phyloP scores from a whole-genome alignment of 306 rosid genomes.

The Cucumis melo region DNA sequence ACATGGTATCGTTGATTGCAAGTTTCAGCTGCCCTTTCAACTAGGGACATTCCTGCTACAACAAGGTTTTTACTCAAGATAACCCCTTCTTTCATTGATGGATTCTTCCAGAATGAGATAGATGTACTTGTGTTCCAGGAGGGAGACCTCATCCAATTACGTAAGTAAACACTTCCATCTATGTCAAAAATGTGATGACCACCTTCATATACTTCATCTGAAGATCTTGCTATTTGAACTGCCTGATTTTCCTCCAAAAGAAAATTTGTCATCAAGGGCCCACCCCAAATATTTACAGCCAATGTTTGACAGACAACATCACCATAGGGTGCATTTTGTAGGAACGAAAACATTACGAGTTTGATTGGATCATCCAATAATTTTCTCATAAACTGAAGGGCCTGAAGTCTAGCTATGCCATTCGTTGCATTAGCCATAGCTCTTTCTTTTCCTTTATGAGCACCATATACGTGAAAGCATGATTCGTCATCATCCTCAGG shows the following conservation, averaged over 20 bases:
- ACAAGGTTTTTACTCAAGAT: constrained; percentile 71
- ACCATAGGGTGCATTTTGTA: constrained; percentile 59
- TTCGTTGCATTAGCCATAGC: constrained; percentile 56
- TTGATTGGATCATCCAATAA: constrained; percentile 75
- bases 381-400: constrained; percentile 69
- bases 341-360: constrained; percentile 74
- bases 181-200: constrained; percentile 56
- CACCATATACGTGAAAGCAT: constrained; percentile 51
- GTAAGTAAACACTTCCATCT: constrained; percentile 88
- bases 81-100: constrained; percentile 50
- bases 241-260: constrained; percentile 22
- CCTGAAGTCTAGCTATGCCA: constrained; percentile 72
- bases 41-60: constrained; percentile 59
- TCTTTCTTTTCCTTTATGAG: constrained; percentile 62
- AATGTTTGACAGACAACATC: constrained; percentile 68
- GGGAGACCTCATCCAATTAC: constrained; percentile 77
- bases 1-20: constrained; percentile 41
- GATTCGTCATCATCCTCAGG: constrained; percentile 63
- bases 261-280: constrained; percentile 48
- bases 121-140: constrained; percentile 68
- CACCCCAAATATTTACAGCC: constrained; percentile 87
- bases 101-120: constrained; percentile 63
- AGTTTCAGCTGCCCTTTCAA: constrained; percentile 60
- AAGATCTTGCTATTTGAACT: constrained; percentile 20
- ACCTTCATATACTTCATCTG: constrained; percentile 35